These are phyloP conservation scores for Exophiala sideris DNA, from an alignment of 2,329 filamentous ascomycete species.

Conservation along the genomic window DNA sequence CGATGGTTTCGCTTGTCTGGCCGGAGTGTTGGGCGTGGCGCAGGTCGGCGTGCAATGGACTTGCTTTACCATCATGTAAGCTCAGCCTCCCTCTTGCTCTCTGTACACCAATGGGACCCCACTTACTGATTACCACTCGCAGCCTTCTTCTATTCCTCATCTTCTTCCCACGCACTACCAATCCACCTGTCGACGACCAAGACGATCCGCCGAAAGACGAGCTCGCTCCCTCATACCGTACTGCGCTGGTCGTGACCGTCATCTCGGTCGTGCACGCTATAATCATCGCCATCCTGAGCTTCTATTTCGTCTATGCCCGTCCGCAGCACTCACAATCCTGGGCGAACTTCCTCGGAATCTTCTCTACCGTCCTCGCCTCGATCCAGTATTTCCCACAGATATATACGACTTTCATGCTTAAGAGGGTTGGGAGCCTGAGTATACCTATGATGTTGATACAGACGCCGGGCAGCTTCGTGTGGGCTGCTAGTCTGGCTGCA, in stretches of 20 bases:
- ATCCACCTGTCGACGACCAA: slow-evolving; percentile 45
- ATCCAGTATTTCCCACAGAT: slow-evolving; percentile 96
- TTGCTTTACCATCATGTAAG: slow-evolving; percentile 88
- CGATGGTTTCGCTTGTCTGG: slow-evolving; percentile 75
- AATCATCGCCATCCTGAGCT: slow-evolving; percentile 59
- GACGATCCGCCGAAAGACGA: slow-evolving; percentile 25
- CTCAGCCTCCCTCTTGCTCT: background rate
- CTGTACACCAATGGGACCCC: background rate
- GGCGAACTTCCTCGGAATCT: slow-evolving; percentile 81
- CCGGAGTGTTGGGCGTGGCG: slow-evolving; percentile 80
- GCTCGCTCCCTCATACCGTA: slow-evolving; percentile 64
- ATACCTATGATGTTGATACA: slow-evolving; percentile 99
- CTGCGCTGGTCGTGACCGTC: slow-evolving; percentile 71
- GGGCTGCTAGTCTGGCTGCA: slow-evolving; percentile 76
- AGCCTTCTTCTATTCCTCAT: slow-evolving; percentile 91
- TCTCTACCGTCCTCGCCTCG: slow-evolving; percentile 72
- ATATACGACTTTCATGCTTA: slow-evolving; percentile 79
- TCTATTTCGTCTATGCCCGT: slow-evolving; percentile 60
- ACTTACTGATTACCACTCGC: slow-evolving; percentile 1
- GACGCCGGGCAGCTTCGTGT: slow-evolving; percentile 86
- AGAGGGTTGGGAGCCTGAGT: slow-evolving; percentile 84
- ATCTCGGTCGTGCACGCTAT: slow-evolving; percentile 73
- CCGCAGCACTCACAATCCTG: slow-evolving; percentile 67
- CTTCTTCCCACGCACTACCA: slow-evolving; percentile 72
- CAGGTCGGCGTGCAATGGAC: slow-evolving; percentile 91